Conservation (phyloP, 2,329 filamentous ascomycete species). For the Fusarium setosum region DNA sequence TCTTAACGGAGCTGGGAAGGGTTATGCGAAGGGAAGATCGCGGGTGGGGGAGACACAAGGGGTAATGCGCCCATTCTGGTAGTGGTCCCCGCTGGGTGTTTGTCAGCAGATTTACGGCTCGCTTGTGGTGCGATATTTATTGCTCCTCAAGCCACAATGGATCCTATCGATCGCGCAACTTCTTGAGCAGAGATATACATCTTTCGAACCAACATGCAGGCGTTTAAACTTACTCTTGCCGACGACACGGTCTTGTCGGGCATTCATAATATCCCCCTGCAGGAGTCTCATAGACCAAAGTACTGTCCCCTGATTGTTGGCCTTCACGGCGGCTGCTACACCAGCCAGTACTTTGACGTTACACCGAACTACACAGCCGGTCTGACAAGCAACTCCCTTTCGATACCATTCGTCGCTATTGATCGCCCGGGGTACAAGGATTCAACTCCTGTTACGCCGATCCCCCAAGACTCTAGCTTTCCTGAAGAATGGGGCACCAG, state of each 20-base stretch:
- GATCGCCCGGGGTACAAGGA: slow-evolving; percentile 34
- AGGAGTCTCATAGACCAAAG: slow-evolving; percentile 3
- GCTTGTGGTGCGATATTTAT: neutral
- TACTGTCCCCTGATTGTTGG: slow-evolving; percentile 31
- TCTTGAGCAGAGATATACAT: neutral
- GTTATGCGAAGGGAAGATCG: neutral
- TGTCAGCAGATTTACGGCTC: neutral
- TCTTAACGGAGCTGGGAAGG: slow-evolving; percentile 1
- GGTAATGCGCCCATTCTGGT: too few species aligned
- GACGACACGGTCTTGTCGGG: slow-evolving; percentile 25
- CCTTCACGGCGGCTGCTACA: slow-evolving; percentile 36
- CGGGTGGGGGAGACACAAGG: neutral
- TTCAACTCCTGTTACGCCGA: slow-evolving; percentile 19
- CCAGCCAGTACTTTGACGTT: slow-evolving; percentile 35
- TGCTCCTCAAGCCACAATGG: neutral
- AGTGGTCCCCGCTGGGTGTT: too few species aligned
- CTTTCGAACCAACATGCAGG: slow-evolving; percentile 10
- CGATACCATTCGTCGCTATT: slow-evolving; percentile 35
- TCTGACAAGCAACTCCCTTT: slow-evolving; percentile 22
- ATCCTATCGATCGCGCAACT: neutral
- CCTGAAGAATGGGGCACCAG: slow-evolving; percentile 27
- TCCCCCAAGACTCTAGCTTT: slow-evolving; percentile 32
- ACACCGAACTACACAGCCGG: slow-evolving; percentile 24
- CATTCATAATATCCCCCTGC: slow-evolving; percentile 26
- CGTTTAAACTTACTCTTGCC: slow-evolving; percentile 22